phyloP scores from a whole-genome alignment of 2,329 filamentous ascomycete species.

The Dothideomycetidae sp. region DNA sequence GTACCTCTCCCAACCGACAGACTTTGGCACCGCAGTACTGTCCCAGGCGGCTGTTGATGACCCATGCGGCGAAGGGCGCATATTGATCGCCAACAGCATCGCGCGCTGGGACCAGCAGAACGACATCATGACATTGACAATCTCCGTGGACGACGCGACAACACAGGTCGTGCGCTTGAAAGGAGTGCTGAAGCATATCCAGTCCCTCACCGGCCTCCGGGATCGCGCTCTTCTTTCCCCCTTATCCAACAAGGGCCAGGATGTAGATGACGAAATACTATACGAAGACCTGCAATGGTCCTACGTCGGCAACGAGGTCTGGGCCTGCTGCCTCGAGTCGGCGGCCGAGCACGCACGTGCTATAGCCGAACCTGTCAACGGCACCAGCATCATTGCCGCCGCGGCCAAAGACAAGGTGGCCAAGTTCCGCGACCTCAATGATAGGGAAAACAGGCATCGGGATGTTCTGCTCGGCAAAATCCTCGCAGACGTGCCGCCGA shows the following conservation, averaged over 20 bases:
- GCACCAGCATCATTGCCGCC: no score
- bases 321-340: slow-evolving; percentile 2
- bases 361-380: not conserved
- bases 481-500: no score
- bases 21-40: slow-evolving; percentile 8
- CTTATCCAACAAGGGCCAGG: not conserved
- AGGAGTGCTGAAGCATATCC: slow-evolving; percentile 3
- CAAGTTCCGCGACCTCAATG: no score
- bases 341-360: not conserved
- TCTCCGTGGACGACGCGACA: slow-evolving; percentile 16
- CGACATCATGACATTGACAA: slow-evolving; percentile 16
- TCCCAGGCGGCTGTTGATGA: slow-evolving; percentile 9
- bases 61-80: slow-evolving; percentile 14
- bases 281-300: slow-evolving; percentile 2
- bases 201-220: not conserved
- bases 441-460: no score
- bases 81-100: slow-evolving; percentile 17
- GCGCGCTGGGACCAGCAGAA: slow-evolving; percentile 15
- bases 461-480: no score
- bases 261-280: not conserved
- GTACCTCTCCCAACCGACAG: slow-evolving; percentile 13
- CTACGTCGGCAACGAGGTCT: slow-evolving; percentile 2
- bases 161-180: slow-evolving; percentile 13
- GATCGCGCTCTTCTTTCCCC: not conserved
- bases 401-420: no score